phyloP scores from a whole-genome alignment of 83 land plant species.

The Diphasiastrum complanatum region DNA sequence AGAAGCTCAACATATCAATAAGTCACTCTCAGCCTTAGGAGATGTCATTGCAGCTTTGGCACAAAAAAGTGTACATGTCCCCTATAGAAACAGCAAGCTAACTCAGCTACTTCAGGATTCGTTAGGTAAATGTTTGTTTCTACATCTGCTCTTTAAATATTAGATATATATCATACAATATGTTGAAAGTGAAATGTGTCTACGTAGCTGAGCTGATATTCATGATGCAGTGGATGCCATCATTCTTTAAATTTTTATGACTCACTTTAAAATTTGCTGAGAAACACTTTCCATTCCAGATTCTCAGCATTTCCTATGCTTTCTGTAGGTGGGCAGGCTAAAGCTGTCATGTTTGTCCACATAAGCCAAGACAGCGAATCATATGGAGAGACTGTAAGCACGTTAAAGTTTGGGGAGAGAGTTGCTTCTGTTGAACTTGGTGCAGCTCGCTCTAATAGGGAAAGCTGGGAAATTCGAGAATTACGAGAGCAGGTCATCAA shows the following conservation, averaged over 20 bases:
- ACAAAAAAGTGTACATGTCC: conserved; percentile 81
- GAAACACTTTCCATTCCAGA: no score
- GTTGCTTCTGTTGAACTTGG: conserved; percentile 90
- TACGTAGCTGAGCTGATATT: no score
- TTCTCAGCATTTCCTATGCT: no score
- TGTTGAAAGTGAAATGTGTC: no score
- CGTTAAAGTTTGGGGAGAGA: conserved; percentile 87
- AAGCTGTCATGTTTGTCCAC: conserved; percentile 87
- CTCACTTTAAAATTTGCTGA: no score
- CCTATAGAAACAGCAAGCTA: conserved; percentile 91
- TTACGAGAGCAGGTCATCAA: conserved; percentile 92
- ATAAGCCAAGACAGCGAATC: conserved; percentile 77
- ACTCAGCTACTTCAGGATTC: conserved; percentile 95
- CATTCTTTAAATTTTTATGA: no score
- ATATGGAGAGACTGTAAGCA: conserved; percentile 64
- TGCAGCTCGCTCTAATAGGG: conserved; percentile 76
- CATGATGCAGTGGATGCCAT: no score
- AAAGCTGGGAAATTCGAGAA: conserved; percentile 66
- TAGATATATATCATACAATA: no score
- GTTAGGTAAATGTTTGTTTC: no score
- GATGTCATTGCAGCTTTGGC: conserved; percentile 94
- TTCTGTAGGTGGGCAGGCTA: conserved; percentile 89
- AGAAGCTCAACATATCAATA: conserved; percentile 97
- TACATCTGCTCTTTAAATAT: no score
- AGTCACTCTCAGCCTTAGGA: conserved; percentile 91